Evolutionary conservation across 371 early-diverging fungal genomes (phyloP), one percentile per base, ranked within the genome.

Genomic region (Cokeromyces recurvatus): DNA sequence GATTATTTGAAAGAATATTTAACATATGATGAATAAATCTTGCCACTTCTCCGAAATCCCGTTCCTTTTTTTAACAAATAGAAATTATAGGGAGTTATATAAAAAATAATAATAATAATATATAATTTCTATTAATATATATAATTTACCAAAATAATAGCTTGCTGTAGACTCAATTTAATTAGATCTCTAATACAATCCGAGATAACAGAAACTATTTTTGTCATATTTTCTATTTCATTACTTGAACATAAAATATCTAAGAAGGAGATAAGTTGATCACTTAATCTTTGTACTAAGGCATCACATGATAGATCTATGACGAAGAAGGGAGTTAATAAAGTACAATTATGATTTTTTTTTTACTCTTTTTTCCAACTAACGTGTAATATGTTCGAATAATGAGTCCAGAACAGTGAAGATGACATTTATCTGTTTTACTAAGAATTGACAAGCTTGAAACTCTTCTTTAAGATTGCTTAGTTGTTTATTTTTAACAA

Each of bases 361-460:
- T n/a, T n/a, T n/a, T n/a, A n/a, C n/a, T n/a, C n/a, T n/a, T n/a
- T n/a, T n/a, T n/a, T n/a, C n/a, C n/a, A n/a, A n/a, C n/a, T n/a
- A n/a, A n/a, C n/a, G n/a, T n/a, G n/a, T n/a, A 5, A 27, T 27
- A 29, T 29, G 29, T 29, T 8, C 11, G 29, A 36, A 58, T 43
- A 42, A 62, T 9, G 48, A 51, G 53, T 94, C 92, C 43, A 95
- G 77, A 24, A 89, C 88, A 16, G 73, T 55, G 64, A 93, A 94
- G n/a, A 95, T 59, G 41, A 85, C 85, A 48, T 85, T 89, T 32
- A 95, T 84, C 46, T 94, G 95, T 44, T 73, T 71, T 41, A 92
- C 81, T 48, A 95, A 90, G 39, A 73, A 71, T 48, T 81, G 82
- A 0, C 91, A 92, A 68, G 87, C 81, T 35, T 81, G 55, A 16